Conservation (phyloP, 495 filamentous ascomycete genomes). For the Xylaria scruposa region DNA sequence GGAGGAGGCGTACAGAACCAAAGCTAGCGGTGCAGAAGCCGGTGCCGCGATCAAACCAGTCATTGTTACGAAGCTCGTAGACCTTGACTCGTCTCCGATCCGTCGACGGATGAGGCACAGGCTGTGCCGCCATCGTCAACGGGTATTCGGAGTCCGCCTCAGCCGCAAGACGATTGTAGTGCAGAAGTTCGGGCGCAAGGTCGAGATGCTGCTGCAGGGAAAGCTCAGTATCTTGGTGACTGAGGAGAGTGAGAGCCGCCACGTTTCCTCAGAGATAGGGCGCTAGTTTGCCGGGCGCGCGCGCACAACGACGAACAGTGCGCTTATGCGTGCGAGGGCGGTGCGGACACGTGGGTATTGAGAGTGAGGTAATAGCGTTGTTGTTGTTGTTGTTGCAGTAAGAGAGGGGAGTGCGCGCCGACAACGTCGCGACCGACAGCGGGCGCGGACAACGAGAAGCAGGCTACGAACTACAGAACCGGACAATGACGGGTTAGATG, state of each 20-base stretch:
- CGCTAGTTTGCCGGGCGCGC: constrained; percentile 38
- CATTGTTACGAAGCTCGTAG: constrained; percentile 96
- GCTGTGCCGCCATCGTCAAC: constrained; percentile 81
- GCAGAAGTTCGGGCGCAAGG: constrained; percentile 47
- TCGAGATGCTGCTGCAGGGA: constrained; percentile 54
- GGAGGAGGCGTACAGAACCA: constrained; percentile 69
- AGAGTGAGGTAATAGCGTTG: not conserved
- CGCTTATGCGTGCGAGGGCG: not conserved
- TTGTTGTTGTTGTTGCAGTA: not conserved
- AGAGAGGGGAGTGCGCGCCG: constrained; percentile 14
- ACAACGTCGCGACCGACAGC: constrained; percentile 20
- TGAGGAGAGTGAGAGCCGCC: constrained; percentile 56
- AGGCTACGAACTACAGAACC: not conserved
- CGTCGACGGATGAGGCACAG: constrained; percentile 78
- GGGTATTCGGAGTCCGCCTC: constrained; percentile 50
- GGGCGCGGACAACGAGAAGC: not conserved
- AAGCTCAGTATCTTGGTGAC: constrained; percentile 51
- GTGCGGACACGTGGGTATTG: not conserved
- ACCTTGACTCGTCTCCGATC: constrained; percentile 98
- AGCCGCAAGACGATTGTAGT: constrained; percentile 42
- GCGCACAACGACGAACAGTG: constrained; percentile 42
- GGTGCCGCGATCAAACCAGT: constrained; percentile 98
- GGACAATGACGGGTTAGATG: not conserved
- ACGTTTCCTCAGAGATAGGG: constrained; percentile 44
- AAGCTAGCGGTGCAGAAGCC: constrained; percentile 89